Base-by-base conservation (phyloP, 192 early-diverging fungal genomes). In the Podila verticillata region DNA sequence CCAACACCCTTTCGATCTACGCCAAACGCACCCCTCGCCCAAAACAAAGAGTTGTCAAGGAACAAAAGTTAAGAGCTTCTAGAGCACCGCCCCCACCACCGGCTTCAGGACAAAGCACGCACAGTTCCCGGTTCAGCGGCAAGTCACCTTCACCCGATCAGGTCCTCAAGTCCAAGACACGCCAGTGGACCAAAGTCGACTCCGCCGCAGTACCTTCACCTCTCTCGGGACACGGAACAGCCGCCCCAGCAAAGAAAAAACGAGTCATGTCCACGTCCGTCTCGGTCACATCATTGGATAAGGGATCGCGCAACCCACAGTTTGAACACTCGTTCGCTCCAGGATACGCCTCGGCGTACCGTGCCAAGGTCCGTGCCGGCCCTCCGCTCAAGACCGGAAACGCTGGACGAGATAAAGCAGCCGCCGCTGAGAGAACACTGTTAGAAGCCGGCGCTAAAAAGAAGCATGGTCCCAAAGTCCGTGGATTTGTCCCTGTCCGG, bases 401-500 rank as follows among this genome's bases (percentile, higher is more conserved):
- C 12, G 47, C 77, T 34, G 77, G 77, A 57, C 69, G 77, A 24
- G 77, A 80, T 47, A 80, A 80, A 57, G 69, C 77, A 0, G 77
- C 77, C 7, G 77, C 77, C 6, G 77, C 77, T 3, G 77, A 80
- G 30, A 34, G 61, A 7, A 65, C 70, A 2, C n/a, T 80, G 61
- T 68, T 80, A 4, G 70, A 80, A 31, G 77, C 77, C 24, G 77
- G 77, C 4, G 77, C 65, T 30, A 72, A 68, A 49, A 72, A 65
- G 28, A 67, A 57, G 39, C 67, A 61, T 12, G 77, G 65, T 22
- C 81, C 81, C 26, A 69, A 77, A 26, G 71, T 83, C 28, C 82
- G 86, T 63, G 91, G 91, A 65, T 89, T 89, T 72, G 87, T 89
- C 24, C 91, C 89, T 22, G 91, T 88, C 12, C 81, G 88, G 32